These are phyloP conservation scores for Alnus rubra DNA, from an alignment of 306 rosid species.

Conservation along the genomic window DNA sequence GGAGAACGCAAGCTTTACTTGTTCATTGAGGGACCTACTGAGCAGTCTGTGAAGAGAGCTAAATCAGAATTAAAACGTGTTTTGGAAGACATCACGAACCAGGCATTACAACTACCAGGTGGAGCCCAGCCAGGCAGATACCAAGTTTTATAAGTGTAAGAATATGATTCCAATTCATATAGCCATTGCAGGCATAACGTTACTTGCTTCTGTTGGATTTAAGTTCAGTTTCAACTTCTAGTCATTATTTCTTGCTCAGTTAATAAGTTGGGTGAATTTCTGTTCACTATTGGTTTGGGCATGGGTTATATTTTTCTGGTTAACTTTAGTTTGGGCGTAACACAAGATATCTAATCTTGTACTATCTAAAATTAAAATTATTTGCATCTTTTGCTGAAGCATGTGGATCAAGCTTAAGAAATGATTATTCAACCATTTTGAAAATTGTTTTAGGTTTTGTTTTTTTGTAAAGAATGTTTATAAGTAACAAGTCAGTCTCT, in stretches of 20 bases:
- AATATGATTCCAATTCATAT: conserved; percentile 26
- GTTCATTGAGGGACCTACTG: conserved; percentile 93
- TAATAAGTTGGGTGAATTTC: not conserved
- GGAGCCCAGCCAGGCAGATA: conserved; percentile 93
- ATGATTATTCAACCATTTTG: too few species aligned
- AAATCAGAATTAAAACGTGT: conserved; percentile 86
- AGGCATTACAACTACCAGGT: conserved; percentile 84
- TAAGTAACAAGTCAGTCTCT: too few species aligned
- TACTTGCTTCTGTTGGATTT: conserved; percentile 12
- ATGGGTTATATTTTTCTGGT: not conserved
- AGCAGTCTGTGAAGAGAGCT: conserved; percentile 88
- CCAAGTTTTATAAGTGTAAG: conserved; percentile 76
- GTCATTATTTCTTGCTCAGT: not conserved
- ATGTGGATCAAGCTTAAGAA: too few species aligned
- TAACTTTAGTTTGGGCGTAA: not conserved
- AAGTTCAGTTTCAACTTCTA: not conserved
- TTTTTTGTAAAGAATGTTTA: too few species aligned
- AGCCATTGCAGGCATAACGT: not conserved
- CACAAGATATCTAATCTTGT: not conserved
- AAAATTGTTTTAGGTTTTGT: too few species aligned
- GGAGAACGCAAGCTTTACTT: conserved; percentile 91
- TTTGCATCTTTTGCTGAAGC: too few species aligned
- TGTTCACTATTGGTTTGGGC: not conserved
- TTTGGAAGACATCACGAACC: conserved; percentile 85
- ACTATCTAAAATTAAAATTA: not conserved